phyloP scores from a whole-genome alignment of 495 filamentous ascomycete species.

The Hypoxylon intermedium region DNA sequence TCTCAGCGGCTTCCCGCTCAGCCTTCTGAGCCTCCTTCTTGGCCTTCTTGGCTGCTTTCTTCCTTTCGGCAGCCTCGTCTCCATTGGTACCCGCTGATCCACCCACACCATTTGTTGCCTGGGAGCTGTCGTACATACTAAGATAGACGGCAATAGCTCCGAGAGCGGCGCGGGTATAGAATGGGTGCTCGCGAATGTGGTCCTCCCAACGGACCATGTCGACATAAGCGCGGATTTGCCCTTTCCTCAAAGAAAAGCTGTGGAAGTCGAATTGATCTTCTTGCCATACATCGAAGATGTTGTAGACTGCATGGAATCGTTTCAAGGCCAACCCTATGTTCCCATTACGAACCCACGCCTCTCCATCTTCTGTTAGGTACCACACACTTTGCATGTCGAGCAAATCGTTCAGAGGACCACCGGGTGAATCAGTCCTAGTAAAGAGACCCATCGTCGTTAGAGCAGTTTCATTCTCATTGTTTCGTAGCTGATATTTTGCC shows the following conservation, averaged over 20 bases:
- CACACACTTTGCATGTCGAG: conserved; percentile 99
- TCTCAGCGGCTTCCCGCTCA: conserved; percentile 80
- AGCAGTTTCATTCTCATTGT: conserved; percentile 85
- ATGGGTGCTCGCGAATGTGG: conserved; percentile 85
- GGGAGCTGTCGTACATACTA: conserved; percentile 76
- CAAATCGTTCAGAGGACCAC: conserved; percentile 87
- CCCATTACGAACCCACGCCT: conserved; percentile 83
- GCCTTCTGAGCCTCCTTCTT: conserved; percentile 87
- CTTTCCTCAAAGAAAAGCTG: conserved; percentile 92
- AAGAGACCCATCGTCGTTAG: conserved; percentile 92
- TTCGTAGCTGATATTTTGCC: conserved; percentile 94
- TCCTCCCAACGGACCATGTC: conserved; percentile 98
- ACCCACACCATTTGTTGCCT: conserved; percentile 62
- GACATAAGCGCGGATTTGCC: conserved; percentile 91
- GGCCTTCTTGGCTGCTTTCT: conserved; percentile 95
- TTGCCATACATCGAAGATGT: conserved; percentile 96
- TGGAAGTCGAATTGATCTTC: conserved; percentile 99
- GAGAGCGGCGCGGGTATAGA: conserved; percentile 86
- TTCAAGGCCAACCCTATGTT: conserved; percentile 89
- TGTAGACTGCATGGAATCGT: conserved; percentile 81
- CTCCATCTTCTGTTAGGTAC: conserved; percentile 94
- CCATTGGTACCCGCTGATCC: conserved; percentile 57
- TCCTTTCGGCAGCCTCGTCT: conserved; percentile 73
- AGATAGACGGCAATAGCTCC: conserved; percentile 82
- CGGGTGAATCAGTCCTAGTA: conserved; percentile 82